A percentile compares a stretch with the other conserved stretches of the same genome.
Evolutionary conservation across 352 stramenopile species (phyloP).

Genomic region (Phytophthora megakarya): DNA sequence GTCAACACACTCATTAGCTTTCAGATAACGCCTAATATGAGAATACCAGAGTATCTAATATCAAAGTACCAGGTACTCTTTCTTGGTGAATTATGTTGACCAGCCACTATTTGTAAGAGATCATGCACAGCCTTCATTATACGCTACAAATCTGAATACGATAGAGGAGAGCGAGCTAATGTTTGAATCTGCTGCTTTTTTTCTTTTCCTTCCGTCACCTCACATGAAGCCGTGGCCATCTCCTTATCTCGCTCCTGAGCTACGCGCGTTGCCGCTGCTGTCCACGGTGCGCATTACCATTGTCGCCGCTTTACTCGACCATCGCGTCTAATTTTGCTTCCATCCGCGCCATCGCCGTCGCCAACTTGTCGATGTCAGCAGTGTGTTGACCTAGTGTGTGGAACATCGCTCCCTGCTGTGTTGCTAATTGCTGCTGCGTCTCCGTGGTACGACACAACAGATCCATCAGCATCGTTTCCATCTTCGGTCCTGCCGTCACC

Average conservation of each 20-base stretch:
- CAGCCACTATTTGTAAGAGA: no score
- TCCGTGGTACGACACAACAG: conserved; percentile 87
- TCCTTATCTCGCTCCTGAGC: conserved; percentile 32
- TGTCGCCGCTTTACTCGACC: conserved; percentile 59
- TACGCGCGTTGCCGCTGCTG: conserved; percentile 24
- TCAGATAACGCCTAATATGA: no score
- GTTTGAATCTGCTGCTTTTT: conserved; percentile 47
- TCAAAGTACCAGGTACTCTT: no score
- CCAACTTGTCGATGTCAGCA: conserved; percentile 88
- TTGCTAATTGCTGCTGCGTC: conserved; percentile 90
- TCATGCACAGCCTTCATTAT: conserved; percentile 15
- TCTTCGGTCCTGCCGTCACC: conserved; percentile 84
- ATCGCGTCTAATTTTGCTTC: conserved; percentile 89
- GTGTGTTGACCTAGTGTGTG: conserved; percentile 91
- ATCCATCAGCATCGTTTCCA: conserved; percentile 92
- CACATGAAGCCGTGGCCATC: conserved; percentile 28
- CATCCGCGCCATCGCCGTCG: conserved; percentile 87
- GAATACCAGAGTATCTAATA: no score
- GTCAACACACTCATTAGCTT: no score
- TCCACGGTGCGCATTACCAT: conserved; percentile 34
- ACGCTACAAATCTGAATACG: conserved; percentile 30
- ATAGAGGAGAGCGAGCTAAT: conserved; percentile 33
- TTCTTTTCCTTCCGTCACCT: conserved; percentile 42
- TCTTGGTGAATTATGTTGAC: no score
- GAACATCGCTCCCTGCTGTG: conserved; percentile 90